A percentile compares a stretch with the other conserved stretches of the same genome.
Conservation (phyloP, 176 grass and related monocot species). For the Echinochloa phyllopogon region DNA sequence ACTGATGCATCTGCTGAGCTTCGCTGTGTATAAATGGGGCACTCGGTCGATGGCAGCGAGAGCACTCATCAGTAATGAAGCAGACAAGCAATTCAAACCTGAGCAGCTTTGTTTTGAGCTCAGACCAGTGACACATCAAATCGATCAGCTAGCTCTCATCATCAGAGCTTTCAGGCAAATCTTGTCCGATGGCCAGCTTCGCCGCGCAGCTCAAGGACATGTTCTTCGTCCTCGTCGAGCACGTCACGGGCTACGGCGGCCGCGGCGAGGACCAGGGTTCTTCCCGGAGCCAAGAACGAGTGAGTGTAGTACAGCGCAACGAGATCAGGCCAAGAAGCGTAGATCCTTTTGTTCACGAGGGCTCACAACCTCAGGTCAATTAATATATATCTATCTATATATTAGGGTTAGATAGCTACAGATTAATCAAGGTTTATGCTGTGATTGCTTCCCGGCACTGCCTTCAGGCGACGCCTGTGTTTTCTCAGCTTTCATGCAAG, state of each 20-base stretch:
- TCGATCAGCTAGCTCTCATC: no score
- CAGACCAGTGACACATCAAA: no score
- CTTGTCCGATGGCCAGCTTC: conserved; percentile 33
- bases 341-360: background rate
- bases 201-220: conserved; percentile 43
- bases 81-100: no score
- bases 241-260: conserved; percentile 3
- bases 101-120: no score
- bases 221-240: conserved; percentile 39
- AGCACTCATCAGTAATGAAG: no score
- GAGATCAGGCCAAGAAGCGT: background rate
- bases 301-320: background rate
- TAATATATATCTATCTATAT: background rate
- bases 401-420: no score
- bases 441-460: no score
- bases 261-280: background rate
- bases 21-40: no score
- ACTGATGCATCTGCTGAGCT: background rate
- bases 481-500: background rate
- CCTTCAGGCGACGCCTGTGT: background rate
- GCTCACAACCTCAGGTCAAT: background rate
- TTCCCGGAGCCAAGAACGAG: no score
- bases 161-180: no score
- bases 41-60: no score
- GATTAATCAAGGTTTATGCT: no score